Percentiles rank a stretch among this genome's conserved stretches.
phyloP scores from a whole-genome alignment of 768 basidiomycete genomes.

The Gautieria morchelliformis region DNA sequence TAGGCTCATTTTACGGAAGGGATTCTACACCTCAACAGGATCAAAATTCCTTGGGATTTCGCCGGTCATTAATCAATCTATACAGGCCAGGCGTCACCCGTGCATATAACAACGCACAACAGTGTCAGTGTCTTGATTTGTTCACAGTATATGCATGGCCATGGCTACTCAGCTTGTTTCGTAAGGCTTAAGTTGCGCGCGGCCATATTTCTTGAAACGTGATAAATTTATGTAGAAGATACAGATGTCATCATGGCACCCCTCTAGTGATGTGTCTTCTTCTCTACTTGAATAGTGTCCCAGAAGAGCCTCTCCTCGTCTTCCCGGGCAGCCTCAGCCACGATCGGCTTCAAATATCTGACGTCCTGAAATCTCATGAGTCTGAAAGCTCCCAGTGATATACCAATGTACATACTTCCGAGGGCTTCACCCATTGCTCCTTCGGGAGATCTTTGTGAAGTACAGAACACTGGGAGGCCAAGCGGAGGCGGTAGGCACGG shows the following conservation, averaged over 20 bases:
- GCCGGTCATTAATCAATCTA: not conserved
- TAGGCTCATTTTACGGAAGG: not conserved
- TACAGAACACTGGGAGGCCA: constrained; percentile 70
- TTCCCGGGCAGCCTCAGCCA: constrained; percentile 65
- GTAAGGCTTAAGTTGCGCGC: no score
- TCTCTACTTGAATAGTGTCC: constrained; percentile 68
- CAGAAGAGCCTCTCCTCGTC: constrained; percentile 66
- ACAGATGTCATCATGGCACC: not conserved
- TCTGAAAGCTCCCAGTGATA: not conserved
- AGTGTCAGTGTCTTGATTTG: no score
- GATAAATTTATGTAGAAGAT: not conserved
- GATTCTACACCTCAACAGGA: not conserved
- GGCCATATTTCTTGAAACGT: not conserved
- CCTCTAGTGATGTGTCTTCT: constrained; percentile 27
- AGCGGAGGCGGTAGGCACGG: constrained; percentile 81
- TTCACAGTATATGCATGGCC: no score
- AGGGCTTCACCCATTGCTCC: constrained; percentile 65
- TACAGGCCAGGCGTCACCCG: no score
- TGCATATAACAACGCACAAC: no score
- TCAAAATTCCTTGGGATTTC: not conserved
- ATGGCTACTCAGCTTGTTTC: no score
- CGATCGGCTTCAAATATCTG: constrained; percentile 79
- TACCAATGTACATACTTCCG: constrained; percentile 51
- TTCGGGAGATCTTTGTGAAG: constrained; percentile 74
- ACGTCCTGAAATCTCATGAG: constrained; percentile 49